These are phyloP conservation scores for Fusarium sp. DNA, from an alignment of 2,329 filamentous ascomycete species.

Conservation along the genomic window DNA sequence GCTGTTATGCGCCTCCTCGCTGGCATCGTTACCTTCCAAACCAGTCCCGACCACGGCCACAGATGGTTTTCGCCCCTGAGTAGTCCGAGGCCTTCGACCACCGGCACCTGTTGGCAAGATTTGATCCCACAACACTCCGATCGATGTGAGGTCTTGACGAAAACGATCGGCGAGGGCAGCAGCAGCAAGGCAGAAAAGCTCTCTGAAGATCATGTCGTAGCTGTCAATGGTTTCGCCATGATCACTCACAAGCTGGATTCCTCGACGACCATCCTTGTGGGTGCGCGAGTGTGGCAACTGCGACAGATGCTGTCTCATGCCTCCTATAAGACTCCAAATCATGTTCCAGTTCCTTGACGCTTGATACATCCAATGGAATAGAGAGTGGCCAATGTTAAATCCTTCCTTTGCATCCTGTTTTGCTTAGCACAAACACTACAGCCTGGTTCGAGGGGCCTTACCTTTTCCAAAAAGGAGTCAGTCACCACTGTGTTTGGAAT, in stretches of 20 bases:
- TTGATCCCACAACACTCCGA: slow-evolving; percentile 81
- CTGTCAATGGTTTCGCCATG: slow-evolving; percentile 71
- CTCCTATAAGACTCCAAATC: slow-evolving; percentile 74
- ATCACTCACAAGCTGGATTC: slow-evolving; percentile 62
- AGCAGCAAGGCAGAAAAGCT: slow-evolving; percentile 85
- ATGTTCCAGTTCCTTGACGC: slow-evolving; percentile 82
- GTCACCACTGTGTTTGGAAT: slow-evolving; percentile 82
- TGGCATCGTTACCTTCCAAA: slow-evolving; percentile 19
- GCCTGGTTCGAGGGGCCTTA: slow-evolving; percentile 45
- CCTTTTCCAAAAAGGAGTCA: slow-evolving; percentile 77
- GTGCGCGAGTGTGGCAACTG: slow-evolving; percentile 53
- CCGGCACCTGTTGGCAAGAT: slow-evolving; percentile 73
- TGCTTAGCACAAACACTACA: slow-evolving; percentile 25
- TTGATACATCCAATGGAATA: slow-evolving; percentile 89
- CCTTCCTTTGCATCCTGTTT: slow-evolving; percentile 69
- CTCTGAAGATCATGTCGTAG: slow-evolving; percentile 82
- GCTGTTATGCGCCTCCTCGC: slow-evolving; percentile 40
- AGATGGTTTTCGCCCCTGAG: slow-evolving; percentile 33
- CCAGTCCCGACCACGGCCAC: slow-evolving; percentile 19
- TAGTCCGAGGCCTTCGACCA: slow-evolving; percentile 34
- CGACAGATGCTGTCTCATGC: slow-evolving; percentile 79
- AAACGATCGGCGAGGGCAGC: slow-evolving; percentile 77
- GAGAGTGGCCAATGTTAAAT: slow-evolving; percentile 79
- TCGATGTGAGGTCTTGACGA: slow-evolving; percentile 69
- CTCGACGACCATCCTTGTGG: slow-evolving; percentile 40